These are phyloP conservation scores for Prunus campanulata DNA, from an alignment of 306 rosid species.

Conservation along the genomic window DNA sequence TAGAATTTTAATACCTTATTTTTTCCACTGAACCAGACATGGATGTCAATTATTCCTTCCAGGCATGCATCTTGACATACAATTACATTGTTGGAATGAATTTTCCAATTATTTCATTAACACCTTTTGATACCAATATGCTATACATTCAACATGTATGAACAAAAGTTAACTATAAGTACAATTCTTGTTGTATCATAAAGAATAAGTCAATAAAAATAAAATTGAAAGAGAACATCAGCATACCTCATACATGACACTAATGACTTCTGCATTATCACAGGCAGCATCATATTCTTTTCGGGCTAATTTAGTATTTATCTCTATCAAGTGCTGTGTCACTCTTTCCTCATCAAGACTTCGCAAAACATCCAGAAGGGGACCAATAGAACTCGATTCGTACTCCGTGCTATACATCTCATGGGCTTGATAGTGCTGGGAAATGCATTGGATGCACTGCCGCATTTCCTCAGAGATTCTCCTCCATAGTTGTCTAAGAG, in stretches of 20 bases:
- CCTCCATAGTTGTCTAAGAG: constrained; percentile 77
- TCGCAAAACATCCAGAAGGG: constrained; percentile 78
- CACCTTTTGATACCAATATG: background rate
- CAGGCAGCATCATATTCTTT: constrained; percentile 54
- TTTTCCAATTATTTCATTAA: background rate
- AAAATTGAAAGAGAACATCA: background rate
- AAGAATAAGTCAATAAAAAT: constrained; percentile 5
- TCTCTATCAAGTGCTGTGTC: constrained; percentile 53
- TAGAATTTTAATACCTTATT: background rate
- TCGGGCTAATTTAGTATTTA: constrained; percentile 53
- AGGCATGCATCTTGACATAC: background rate
- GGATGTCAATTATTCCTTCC: background rate
- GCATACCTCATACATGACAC: constrained; percentile 73
- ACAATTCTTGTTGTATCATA: background rate
- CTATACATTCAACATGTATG: background rate
- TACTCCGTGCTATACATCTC: constrained; percentile 67
- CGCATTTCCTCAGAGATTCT: constrained; percentile 72
- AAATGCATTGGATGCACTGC: constrained; percentile 76
- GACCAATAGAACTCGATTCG: constrained; percentile 70
- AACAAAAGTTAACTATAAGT: background rate
- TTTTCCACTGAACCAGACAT: background rate
- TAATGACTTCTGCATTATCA: constrained; percentile 76
- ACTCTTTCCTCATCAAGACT: constrained; percentile 85
- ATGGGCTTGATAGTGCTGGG: constrained; percentile 87
- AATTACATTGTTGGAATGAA: background rate